Evolutionary conservation across 768 basidiomycete species (phyloP).

Genomic region (Russula griseocarnosa): DNA sequence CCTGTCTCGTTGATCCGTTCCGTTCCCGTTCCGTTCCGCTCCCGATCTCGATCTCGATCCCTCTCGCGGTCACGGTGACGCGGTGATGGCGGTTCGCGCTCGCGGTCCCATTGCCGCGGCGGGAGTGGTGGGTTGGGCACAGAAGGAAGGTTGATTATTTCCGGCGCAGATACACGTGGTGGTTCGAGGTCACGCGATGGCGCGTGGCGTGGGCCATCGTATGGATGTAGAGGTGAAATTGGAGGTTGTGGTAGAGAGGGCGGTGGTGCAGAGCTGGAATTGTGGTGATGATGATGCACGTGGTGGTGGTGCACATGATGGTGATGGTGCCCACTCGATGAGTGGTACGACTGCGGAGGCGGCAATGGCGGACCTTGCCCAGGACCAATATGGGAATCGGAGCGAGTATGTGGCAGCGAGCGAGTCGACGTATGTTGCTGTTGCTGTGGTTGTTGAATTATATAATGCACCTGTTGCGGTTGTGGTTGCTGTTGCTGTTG

Average conservation of each 20-base stretch:
- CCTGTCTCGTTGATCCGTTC: neutral
- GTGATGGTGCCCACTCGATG: slow-evolving; percentile 28
- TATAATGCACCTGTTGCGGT: slow-evolving; percentile 14
- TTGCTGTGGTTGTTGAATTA: slow-evolving; percentile 28
- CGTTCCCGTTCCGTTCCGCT: slow-evolving; percentile 26
- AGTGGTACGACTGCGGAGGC: slow-evolving; percentile 25
- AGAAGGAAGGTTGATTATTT: slow-evolving; percentile 24
- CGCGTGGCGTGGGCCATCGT: slow-evolving; percentile 17
- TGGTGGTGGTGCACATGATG: slow-evolving; percentile 37
- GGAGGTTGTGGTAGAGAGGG: slow-evolving; percentile 23
- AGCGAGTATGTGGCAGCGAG: slow-evolving; percentile 15
- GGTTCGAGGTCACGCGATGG: slow-evolving; percentile 23
- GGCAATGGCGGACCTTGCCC: slow-evolving; percentile 22
- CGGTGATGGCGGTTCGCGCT: slow-evolving; percentile 25
- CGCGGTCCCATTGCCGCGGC: slow-evolving; percentile 25
- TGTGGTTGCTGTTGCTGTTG: slow-evolving; percentile 24
- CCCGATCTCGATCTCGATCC: slow-evolving; percentile 30
- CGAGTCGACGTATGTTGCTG: slow-evolving; percentile 13
- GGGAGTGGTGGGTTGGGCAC: slow-evolving; percentile 1
- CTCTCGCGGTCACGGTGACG: slow-evolving; percentile 20
- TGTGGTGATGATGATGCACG: slow-evolving; percentile 37
- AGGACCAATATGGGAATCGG: slow-evolving; percentile 25
- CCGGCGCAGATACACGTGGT: slow-evolving; percentile 17
- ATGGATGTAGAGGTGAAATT: slow-evolving; percentile 28
- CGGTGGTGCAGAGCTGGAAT: slow-evolving; percentile 21